Base-by-base conservation (phyloP, 306 rosid species). In the Comarum palustre region DNA sequence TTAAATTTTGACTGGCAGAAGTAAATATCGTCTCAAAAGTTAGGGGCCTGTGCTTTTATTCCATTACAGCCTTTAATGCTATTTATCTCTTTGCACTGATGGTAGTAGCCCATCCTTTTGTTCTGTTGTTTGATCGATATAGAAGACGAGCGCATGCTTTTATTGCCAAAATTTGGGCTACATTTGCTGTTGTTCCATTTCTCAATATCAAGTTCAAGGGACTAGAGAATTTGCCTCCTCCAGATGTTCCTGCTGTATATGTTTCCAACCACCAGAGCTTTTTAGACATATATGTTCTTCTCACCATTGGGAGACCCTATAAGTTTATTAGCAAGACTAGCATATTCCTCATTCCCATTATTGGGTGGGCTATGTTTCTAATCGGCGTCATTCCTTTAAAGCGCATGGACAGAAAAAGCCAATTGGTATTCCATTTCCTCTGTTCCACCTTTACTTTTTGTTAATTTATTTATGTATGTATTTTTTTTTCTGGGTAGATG, bases 201-300 rank as follows among this genome's bases (percentile, higher is more conserved):
- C 81, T 75, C 51, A 86, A 84, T 75, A 84, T 94, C 58, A 72
- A 89, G 73, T 84, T 80, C 65, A 84, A 83, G 87, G 99, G 99
- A 51, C 65, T 94, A 78, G 96, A 89, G 86, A 94, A 94, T 82
- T 82, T 94, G 58, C 99, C 95, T 17, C 77, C 91, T 52, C 82
- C 88, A 1, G 90, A 88, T 75, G 78, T 86, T 69, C 93, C 96
- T 73, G 99, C 96, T 38, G 95, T 94, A 7, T 94, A 91, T 71
- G 96, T 94, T 74, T 94, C 99, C 15, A 94, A 94, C 82, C 97
- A 91, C 78, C 99, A 94, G 88, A 94, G 99, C 86, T 94, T 94
- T 84, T 71, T 91, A 32, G 99, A 94, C 80, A 89, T 89, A 82
- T 94, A 88, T 73, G 83, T 93, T 50, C 95, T 91, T 84, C 90